phyloP scores from a whole-genome alignment of 2,329 filamentous ascomycete genomes.

The Botrytis fragariae region DNA sequence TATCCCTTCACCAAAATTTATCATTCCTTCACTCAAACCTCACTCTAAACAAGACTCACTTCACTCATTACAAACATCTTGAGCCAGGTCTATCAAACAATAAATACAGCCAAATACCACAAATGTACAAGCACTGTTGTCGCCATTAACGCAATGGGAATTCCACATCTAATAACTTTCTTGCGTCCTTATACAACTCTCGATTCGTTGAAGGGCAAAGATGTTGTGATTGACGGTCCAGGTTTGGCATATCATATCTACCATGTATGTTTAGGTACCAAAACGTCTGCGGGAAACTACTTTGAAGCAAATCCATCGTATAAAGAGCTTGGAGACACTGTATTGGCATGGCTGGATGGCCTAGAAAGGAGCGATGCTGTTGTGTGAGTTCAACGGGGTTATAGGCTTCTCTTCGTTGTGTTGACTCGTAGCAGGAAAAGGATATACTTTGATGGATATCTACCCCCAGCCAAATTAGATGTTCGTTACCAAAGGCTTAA shows the following conservation, averaged over 20 bases:
- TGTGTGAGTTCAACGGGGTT: conserved; percentile 49
- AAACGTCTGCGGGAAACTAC: conserved; percentile 43
- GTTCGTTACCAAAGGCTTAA: conserved; percentile 32
- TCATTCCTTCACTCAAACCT: not conserved
- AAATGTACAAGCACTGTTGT: not conserved
- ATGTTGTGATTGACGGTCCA: conserved; percentile 70
- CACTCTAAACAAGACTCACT: not conserved
- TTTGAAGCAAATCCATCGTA: conserved; percentile 60
- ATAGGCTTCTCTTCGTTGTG: not conserved
- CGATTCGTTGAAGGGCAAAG: conserved; percentile 43
- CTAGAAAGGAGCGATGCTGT: conserved; percentile 54
- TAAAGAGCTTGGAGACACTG: conserved; percentile 56
- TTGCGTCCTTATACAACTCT: conserved; percentile 52
- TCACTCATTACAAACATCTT: not conserved
- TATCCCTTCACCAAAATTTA: not conserved
- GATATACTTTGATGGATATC: conserved; percentile 83
- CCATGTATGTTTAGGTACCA: conserved; percentile 50
- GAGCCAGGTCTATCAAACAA: not conserved
- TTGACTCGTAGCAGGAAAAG: conserved; percentile 49
- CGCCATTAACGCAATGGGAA: conserved; percentile 51
- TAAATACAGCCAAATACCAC: not conserved
- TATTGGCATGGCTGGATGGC: conserved; percentile 60
- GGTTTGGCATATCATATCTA: conserved; percentile 73
- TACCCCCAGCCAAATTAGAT: conserved; percentile 53
- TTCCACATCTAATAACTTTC: conserved; percentile 53